These are phyloP conservation scores for Dalechampia spathulata DNA, from an alignment of 441 rosid genomes.

Conservation along the genomic window DNA sequence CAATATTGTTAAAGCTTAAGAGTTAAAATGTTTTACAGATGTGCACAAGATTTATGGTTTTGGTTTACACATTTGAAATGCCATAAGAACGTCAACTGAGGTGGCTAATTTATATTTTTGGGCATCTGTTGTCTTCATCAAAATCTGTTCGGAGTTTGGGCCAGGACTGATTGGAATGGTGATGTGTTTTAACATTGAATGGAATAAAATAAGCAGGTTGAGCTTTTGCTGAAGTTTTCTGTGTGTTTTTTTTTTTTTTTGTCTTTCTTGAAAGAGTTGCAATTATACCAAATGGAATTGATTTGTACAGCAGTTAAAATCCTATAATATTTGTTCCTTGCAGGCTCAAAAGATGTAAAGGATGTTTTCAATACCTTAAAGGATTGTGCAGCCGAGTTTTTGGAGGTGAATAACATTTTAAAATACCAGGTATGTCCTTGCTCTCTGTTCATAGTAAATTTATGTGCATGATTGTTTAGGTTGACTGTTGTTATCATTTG, in stretches of 20 bases:
- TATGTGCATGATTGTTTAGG: slow-evolving; percentile 4
- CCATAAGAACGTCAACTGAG: no score
- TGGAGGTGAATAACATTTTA: slow-evolving; percentile 42
- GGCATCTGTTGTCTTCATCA: no score
- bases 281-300: background rate
- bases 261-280: no score
- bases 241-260: background rate
- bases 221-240: background rate
- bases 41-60: no score
- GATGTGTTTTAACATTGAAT: background rate
- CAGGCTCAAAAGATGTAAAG: slow-evolving; percentile 84
- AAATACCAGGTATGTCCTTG: slow-evolving; percentile 62
- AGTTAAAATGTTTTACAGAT: no score
- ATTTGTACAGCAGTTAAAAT: background rate
- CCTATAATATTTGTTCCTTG: slow-evolving; percentile 11
- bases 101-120: no score
- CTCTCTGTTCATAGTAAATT: slow-evolving; percentile 13
- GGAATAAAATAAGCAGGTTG: background rate
- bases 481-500: background rate
- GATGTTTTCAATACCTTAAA: slow-evolving; percentile 61
- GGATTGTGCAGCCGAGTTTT: slow-evolving; percentile 58
- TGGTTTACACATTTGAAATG: no score
- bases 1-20: no score
- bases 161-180: background rate
- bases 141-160: no score